Conservation (phyloP, 2,329 filamentous ascomycete species). For the Scedosporium dehoogii region DNA sequence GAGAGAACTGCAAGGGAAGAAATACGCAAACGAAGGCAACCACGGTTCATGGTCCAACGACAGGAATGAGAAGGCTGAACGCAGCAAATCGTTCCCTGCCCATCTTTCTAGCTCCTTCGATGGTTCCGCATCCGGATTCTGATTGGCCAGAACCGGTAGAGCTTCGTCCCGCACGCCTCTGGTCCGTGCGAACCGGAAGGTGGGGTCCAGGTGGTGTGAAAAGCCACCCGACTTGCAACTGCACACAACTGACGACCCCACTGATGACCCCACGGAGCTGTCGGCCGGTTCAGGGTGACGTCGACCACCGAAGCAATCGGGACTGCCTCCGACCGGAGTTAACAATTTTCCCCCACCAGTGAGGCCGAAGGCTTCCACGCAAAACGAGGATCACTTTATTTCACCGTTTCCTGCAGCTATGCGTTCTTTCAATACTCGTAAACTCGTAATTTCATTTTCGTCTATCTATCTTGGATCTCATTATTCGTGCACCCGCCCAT, state of each 20-base stretch:
- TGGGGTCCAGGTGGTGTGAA: neutral
- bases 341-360: neutral
- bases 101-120: slow-evolving; percentile 35
- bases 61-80: slow-evolving; percentile 4
- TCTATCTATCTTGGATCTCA: neutral
- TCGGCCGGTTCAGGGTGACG: neutral
- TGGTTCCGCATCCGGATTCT: slow-evolving; percentile 16
- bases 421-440: neutral
- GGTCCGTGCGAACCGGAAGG: slow-evolving; percentile 1
- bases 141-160: slow-evolving; percentile 20
- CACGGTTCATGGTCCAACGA: slow-evolving; percentile 14
- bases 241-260: neutral
- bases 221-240: neutral
- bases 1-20: slow-evolving; percentile 14
- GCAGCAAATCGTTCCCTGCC: slow-evolving; percentile 15
- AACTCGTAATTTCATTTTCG: neutral
- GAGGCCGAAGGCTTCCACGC: neutral
- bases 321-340: neutral
- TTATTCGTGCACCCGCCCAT: neutral
- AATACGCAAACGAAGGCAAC: slow-evolving; percentile 14
- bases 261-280: neutral
- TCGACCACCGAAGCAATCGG: neutral
- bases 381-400: neutral
- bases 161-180: neutral
- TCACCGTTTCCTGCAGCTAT: no score